These are phyloP conservation scores for Tolypocladium inflatum DNA, from an alignment of 2,329 filamentous ascomycete genomes.

Conservation along the genomic window DNA sequence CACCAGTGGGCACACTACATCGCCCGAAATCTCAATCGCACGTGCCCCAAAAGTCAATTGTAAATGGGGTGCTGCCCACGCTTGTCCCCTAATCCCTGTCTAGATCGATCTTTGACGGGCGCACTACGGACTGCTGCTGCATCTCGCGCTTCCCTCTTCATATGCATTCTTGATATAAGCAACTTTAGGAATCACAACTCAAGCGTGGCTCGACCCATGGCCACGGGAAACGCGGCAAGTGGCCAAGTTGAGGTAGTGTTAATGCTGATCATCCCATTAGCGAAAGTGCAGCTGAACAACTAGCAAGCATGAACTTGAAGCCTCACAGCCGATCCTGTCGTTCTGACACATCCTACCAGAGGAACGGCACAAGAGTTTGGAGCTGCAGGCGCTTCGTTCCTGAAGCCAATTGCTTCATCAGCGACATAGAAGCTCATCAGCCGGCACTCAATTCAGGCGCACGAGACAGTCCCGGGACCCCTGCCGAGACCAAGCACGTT, in stretches of 20 bases:
- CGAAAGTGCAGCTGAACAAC: background rate
- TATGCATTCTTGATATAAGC: background rate
- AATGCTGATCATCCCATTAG: background rate
- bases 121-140: background rate
- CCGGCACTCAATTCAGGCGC: background rate
- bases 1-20: background rate
- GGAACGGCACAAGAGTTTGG: background rate
- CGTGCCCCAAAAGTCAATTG: no score
- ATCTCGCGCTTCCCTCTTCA: no score
- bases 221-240: no score
- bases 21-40: no score
- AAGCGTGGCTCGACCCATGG: background rate
- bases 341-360: background rate
- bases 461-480: background rate
- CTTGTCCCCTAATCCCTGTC: background rate
- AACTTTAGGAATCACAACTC: background rate
- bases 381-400: background rate
- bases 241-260: background rate
- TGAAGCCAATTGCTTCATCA: background rate
- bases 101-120: background rate
- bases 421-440: background rate
- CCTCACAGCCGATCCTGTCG: background rate
- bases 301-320: background rate
- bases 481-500: background rate
- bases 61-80: background rate